Evolutionary conservation across 2,329 filamentous ascomycete species (phyloP), one percentile per base, ranked within the genome.

Genomic region (Amesomyces nigricolor): DNA sequence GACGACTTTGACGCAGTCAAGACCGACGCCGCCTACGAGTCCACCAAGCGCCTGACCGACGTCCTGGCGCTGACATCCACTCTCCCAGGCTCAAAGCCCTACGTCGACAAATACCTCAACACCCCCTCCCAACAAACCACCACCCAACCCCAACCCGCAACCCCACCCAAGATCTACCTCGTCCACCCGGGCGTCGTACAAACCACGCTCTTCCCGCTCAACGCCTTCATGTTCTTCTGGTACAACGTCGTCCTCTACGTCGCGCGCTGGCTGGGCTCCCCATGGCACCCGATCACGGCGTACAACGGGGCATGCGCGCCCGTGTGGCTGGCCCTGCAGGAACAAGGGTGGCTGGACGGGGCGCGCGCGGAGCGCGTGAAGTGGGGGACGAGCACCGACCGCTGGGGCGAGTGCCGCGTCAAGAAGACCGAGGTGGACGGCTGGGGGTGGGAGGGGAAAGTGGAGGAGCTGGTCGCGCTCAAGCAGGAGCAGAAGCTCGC

Each of bases 171-270:
- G 10, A 59, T 89, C 65, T 95, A 94, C 72, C 68, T 95, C 58
- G 78, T 85, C 0, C 94, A 99, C 68, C 94, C 94, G 0, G 94
- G 94, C 59, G 81, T 99, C 59, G 88, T 91, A 61, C 86, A 82
- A 51, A 96, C 91, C 1, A 81, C 84, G 1, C 87, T 99, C 61
- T 81, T 96, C 60, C 85, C 88, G 0, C 78, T 96, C 7, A 79
- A 82, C 49, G 77, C 79, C 61, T 75, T 91, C 61, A 77, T 96
- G 58, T 80, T 83, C 60, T 85, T 82, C 68, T 75, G 79, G 58
- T 94, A 94, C 80, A 71, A 81, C 49, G 66, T 81, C 17, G 75
- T 80, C 3, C 85, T 95, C 68, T 85, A 85, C 68, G 43, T 95
- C 14, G 83, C 83, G 13, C 88, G 92, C 61, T 84, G 81, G 75